Evolutionary conservation across 2,329 filamentous ascomycete genomes (phyloP).

Genomic region (Colletotrichum paranaense): DNA sequence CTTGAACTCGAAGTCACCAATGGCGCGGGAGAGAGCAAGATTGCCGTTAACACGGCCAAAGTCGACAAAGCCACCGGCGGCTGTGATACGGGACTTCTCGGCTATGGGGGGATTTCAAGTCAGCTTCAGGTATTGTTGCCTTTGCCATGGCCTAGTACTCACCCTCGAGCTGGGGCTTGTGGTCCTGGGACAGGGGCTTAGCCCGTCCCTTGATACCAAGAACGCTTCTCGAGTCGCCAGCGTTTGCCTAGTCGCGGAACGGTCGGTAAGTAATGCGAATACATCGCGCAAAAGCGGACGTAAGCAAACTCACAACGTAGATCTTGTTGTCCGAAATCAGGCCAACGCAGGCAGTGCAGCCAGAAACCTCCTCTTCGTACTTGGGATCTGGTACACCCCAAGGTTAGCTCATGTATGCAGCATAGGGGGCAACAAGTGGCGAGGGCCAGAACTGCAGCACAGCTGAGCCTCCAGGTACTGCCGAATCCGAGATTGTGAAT

Average conservation of each 20-base stretch:
- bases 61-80: constrained; percentile 96
- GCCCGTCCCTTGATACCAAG: constrained; percentile 96
- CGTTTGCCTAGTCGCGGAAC: constrained; percentile 79
- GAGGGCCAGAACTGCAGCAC: not conserved
- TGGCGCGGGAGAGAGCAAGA: constrained; percentile 93
- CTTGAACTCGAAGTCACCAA: constrained; percentile 99
- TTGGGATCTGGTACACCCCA: constrained; percentile 76
- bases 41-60: constrained; percentile 99
- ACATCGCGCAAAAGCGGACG: constrained; percentile 30
- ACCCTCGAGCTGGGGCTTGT: constrained; percentile 99
- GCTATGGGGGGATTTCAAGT: constrained; percentile 59
- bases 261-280: constrained; percentile 40
- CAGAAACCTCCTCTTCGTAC: constrained; percentile 98
- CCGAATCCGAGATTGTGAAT: constrained; percentile 36
- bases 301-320: constrained; percentile 80
- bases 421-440: not conserved
- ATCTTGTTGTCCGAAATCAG: constrained; percentile 92
- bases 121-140: not conserved
- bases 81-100: constrained; percentile 95
- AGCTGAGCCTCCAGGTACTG: not conserved
- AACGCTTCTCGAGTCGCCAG: constrained; percentile 94
- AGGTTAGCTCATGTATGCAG: constrained; percentile 21
- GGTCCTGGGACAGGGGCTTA: constrained; percentile 98
- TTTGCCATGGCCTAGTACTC: constrained; percentile 39
- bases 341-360: constrained; percentile 94